These are phyloP conservation scores for Staphylotrichum longicolle DNA, from an alignment of 495 filamentous ascomycete species.

Conservation along the genomic window DNA sequence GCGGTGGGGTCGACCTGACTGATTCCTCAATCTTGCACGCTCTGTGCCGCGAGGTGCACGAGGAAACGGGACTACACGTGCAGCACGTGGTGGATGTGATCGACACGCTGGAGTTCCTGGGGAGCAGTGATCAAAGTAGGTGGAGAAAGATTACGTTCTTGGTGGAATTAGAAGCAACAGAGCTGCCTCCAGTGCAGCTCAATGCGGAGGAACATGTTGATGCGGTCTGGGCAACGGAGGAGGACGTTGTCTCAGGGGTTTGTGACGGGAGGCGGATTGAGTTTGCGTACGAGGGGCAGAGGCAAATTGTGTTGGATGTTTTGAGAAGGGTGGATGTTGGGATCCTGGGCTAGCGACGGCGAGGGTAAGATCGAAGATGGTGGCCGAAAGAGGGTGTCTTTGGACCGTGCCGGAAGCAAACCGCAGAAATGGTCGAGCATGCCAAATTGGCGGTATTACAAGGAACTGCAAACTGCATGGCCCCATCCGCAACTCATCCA, in stretches of 20 bases:
- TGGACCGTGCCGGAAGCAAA: not conserved
- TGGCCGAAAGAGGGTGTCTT: not conserved
- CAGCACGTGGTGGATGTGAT: constrained; percentile 20
- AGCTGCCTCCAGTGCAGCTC: constrained; percentile 28
- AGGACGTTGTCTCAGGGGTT: constrained; percentile 32
- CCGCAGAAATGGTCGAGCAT: not conserved
- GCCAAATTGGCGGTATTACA: too few species aligned
- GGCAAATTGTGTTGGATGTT: constrained; percentile 26
- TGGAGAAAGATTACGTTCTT: constrained; percentile 41
- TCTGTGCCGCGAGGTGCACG: constrained; percentile 47
- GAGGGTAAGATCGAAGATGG: not conserved
- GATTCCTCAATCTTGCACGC: constrained; percentile 44
- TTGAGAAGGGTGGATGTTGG: constrained; percentile 19
- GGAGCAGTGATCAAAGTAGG: constrained; percentile 18
- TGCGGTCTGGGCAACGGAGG: constrained; percentile 39
- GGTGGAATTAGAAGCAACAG: constrained; percentile 29
- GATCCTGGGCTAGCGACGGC: too few species aligned
- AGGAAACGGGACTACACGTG: constrained; percentile 48
- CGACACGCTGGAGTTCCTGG: constrained; percentile 22
- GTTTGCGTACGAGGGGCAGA: constrained; percentile 35
- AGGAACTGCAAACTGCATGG: too few species aligned
- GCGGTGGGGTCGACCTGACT: constrained; percentile 46
- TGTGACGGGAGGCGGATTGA: constrained; percentile 31
- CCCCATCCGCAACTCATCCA: too few species aligned
- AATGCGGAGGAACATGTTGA: constrained; percentile 40